phyloP scores from a whole-genome alignment of 2,329 filamentous ascomycete species.

The Pseudogymnoascus sp. region DNA sequence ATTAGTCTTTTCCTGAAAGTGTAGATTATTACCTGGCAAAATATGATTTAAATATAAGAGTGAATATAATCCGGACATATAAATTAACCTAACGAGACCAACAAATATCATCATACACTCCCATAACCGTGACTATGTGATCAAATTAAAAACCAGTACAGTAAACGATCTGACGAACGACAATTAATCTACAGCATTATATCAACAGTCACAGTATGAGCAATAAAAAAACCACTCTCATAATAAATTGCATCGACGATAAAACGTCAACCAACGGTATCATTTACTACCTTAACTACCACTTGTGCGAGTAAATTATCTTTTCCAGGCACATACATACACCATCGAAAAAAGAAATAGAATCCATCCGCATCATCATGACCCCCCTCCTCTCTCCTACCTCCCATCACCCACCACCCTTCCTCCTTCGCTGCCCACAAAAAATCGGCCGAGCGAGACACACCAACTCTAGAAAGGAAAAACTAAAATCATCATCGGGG shows the following conservation, averaged over 20 bases:
- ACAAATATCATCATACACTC: too few relatives aligned
- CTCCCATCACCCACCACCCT: not conserved
- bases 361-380: not conserved
- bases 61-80: not conserved
- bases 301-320: not conserved
- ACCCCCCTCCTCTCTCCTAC: not conserved
- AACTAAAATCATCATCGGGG: not conserved
- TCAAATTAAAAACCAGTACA: too few relatives aligned
- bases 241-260: slow-evolving; percentile 6
- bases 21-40: not conserved
- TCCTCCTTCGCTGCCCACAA: not conserved
- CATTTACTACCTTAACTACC: slow-evolving; percentile 4
- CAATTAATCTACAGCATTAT: not conserved
- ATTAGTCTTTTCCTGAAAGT: not conserved
- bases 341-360: not conserved
- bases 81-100: not conserved
- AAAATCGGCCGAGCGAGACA: not conserved
- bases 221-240: not conserved
- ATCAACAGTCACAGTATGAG: not conserved
- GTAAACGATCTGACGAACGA: not conserved
- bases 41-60: not conserved
- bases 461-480: not conserved
- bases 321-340: slow-evolving; percentile 1
- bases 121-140: too few relatives aligned
- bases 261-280: not conserved